Percentiles rank a stretch among this genome's conserved stretches.
Conservation (phyloP, 2,329 filamentous ascomycete genomes). For the Penicillium janthinellum region DNA sequence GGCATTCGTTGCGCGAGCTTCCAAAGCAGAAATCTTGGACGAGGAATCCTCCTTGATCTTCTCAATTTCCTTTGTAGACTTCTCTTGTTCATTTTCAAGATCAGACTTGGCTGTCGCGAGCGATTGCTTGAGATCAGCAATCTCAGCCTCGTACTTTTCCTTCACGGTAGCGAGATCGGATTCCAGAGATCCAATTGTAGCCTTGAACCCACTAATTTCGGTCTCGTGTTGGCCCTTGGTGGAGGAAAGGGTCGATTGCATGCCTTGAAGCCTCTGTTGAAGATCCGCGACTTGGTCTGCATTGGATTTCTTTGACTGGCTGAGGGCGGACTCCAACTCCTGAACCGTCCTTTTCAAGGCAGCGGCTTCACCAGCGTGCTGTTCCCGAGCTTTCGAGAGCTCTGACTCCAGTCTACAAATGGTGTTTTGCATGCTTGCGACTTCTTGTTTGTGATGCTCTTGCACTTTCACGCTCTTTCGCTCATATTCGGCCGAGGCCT, state of each 20-base stretch:
- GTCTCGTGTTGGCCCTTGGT: slow-evolving; percentile 55
- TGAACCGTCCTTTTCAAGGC: slow-evolving; percentile 61
- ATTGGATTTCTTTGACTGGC: slow-evolving; percentile 60
- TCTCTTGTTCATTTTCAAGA: slow-evolving; percentile 52
- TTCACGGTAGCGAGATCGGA: slow-evolving; percentile 42
- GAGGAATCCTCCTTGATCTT: slow-evolving; percentile 55
- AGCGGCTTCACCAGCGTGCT: slow-evolving; percentile 58
- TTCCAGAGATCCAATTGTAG: slow-evolving; percentile 61
- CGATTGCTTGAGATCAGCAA: slow-evolving; percentile 60
- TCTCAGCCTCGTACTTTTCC: slow-evolving; percentile 63
- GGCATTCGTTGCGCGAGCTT: slow-evolving; percentile 53
- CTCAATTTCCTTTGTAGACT: slow-evolving; percentile 58
- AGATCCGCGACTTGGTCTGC: slow-evolving; percentile 65
- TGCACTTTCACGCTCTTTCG: slow-evolving; percentile 40
- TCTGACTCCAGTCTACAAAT: slow-evolving; percentile 61
- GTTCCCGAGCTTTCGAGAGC: slow-evolving; percentile 52
- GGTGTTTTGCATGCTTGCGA: slow-evolving; percentile 63
- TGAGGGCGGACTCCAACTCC: slow-evolving; percentile 54
- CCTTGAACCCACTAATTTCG: slow-evolving; percentile 60
- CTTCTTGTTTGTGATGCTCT: slow-evolving; percentile 59
- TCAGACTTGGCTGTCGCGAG: slow-evolving; percentile 59
- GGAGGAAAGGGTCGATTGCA: slow-evolving; percentile 54
- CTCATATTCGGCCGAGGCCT: slow-evolving; percentile 45
- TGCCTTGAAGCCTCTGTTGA: slow-evolving; percentile 58
- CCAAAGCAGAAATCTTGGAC: slow-evolving; percentile 47